phyloP scores from a whole-genome alignment of 306 rosid genomes.

The Vigna hirtella region DNA sequence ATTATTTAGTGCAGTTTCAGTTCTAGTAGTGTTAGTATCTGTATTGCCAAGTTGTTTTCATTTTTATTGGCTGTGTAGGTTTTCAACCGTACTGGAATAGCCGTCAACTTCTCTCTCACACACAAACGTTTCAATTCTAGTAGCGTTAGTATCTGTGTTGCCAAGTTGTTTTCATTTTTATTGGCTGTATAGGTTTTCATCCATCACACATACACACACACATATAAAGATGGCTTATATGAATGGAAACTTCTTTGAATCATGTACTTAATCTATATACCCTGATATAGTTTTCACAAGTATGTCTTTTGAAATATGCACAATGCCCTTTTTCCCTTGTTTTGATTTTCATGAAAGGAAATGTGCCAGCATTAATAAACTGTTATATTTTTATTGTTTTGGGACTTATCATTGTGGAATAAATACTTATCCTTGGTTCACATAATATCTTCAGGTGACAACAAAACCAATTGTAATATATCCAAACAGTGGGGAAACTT shows the following conservation, averaged over 20 bases:
- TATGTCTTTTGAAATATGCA: conserved; percentile 23
- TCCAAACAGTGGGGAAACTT: conserved; percentile 74
- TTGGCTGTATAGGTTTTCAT: conserved; percentile 8
- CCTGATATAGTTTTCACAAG: conserved; percentile 11
- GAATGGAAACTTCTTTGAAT: conserved; percentile 17
- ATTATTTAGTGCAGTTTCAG: conserved; percentile 27
- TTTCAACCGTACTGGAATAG: neutral
- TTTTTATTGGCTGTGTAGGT: conserved; percentile 11
- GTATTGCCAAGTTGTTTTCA: conserved; percentile 27
- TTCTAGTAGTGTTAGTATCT: conserved; percentile 15
- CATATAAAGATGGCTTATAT: too few relatives aligned
- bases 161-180: conserved; percentile 20
- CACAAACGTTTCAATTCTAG: neutral
- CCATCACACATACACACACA: too few relatives aligned
- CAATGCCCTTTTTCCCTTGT: neutral
- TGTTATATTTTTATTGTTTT: conserved; percentile 1
- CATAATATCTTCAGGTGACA: conserved; percentile 54
- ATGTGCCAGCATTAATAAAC: conserved; percentile 14
- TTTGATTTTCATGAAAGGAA: conserved; percentile 17
- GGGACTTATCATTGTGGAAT: conserved; percentile 3
- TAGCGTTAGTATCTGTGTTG: conserved; percentile 22
- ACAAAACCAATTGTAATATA: conserved; percentile 61
- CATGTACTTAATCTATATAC: conserved; percentile 8
- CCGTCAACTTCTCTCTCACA: too few relatives aligned
- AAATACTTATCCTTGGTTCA: conserved; percentile 24